Evolutionary conservation across 2,329 filamentous ascomycete species (phyloP), one percentile per base, ranked within the genome.

Genomic region (Ophiocordyceps camponoti-rufipedis): DNA sequence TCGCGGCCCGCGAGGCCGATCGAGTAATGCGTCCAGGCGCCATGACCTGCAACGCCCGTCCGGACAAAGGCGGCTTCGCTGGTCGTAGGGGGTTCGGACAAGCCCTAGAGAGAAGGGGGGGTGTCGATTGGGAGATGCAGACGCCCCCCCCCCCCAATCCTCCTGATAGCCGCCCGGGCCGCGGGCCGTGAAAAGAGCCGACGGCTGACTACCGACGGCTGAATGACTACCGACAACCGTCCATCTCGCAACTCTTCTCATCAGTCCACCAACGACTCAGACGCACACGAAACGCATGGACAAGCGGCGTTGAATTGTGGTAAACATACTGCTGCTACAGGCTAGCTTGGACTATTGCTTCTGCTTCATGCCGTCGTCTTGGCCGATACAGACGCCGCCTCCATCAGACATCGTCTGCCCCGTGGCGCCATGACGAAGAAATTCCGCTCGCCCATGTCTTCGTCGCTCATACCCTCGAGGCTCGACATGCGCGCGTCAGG

Each of bases 11-110:
- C 19, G 71, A 63, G 46, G 74, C 48, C 59, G 68, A 62, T 49
- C 72, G 61, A 51, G 75, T 70, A 47, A 66, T 66, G 48, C 71
- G 66, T 41, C 67, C 66, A 9, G 62, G 62, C 12, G 59, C 35
- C 35, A 38, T 38, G 9, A 14, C 16, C 35, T 31, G 14, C 14
- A 9, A 38, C 16, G 14, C 14, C 35, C 9, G n/a, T 14, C 12
- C 33, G 6, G 33, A 4, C 6, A n/a, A 35, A 35, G 33, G 4
- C 12, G 35, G 9, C 35, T 8, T 16, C 35, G 14, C 14, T n/a
- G 14, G 16, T 16, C 14, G 7, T 38, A 16, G n/a, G 14, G 35
- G 35, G n/a, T 23, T 23, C 23, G 23, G 23, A 23, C 23, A 23
- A 23, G 23, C 23, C 23, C 23, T 23, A 23, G 14, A 16, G 35